Evolutionary conservation across 148 eudicot species (phyloP), one percentile per base, ranked within the genome.

Genomic region (Chenopodium quinoa): DNA sequence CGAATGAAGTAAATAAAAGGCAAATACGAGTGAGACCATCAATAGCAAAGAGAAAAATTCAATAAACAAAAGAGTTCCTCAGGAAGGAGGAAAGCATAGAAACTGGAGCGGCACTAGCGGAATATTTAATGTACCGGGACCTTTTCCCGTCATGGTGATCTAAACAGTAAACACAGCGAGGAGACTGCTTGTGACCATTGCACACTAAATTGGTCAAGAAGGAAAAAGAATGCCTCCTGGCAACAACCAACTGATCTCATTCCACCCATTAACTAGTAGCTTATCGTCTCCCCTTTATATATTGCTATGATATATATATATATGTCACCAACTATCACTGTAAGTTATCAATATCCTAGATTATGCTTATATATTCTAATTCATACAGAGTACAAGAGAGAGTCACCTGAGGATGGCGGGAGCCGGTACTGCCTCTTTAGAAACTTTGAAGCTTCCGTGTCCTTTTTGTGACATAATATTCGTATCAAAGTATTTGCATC

Each of bases 391-490:
- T 48, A 48, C 3, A 48, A 48, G 54, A 56, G 22, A 56, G 32
- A 71, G 79, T 46, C 32, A 95, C 98, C 98, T 85, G 97, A 95
- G 80, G 98, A 95, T 73, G 95, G 84, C 68, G 98, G 98, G 78
- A 95, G 84, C 73, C 84, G 90, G 78, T 93, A 95, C 12, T 92
- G 93, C 82, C 71, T 85, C 80, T 93, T 92, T 5, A 95, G 80
- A 83, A 95, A 95, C 83, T 81, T 87, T 31, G 96, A 89, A 78
- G 98, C 96, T 81, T 93, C 97, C 80, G 74, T 85, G 73, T 95
- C 98, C 83, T 89, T 95, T 87, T 93, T 95, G 86, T 95, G 98
- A 80, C 98, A 95, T 58, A 95, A 86, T 62, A 95, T 84, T 66
- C 98, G 91, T 54, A 95, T 88, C 78, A 93, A 82, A 32, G 92